Conservation (phyloP, 768 basidiomycete genomes). For the Leccinum longicurvipes region DNA sequence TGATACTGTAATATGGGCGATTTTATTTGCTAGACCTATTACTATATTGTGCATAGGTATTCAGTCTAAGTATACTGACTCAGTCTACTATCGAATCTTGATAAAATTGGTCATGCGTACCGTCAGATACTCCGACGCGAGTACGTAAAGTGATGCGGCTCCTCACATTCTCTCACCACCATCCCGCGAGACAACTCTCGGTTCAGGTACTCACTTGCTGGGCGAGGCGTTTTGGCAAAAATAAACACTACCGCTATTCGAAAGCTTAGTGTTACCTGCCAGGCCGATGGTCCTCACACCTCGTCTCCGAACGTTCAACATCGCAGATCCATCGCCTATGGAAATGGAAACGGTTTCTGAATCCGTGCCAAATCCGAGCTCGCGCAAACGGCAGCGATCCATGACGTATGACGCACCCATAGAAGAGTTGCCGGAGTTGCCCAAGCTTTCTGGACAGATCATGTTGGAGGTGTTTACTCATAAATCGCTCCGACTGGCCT, state of each 20-base stretch:
- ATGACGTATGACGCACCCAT: slow-evolving; percentile 27
- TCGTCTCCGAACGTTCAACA: slow-evolving; percentile 35
- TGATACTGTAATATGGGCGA: slow-evolving; percentile 12
- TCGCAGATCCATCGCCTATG: slow-evolving; percentile 32
- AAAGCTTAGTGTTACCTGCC: slow-evolving; percentile 11
- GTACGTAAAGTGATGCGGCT: slow-evolving; percentile 26
- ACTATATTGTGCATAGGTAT: slow-evolving; percentile 5
- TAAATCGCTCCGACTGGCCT: slow-evolving; percentile 50
- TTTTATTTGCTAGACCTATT: slow-evolving; percentile 9
- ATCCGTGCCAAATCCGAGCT: slow-evolving; percentile 21
- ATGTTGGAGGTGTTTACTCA: slow-evolving; percentile 72
- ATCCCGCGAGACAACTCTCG: slow-evolving; percentile 13
- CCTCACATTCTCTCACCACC: slow-evolving; percentile 26
- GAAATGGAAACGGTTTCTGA: slow-evolving; percentile 29
- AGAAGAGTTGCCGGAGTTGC: slow-evolving; percentile 42
- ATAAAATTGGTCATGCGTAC: too few relatives aligned
- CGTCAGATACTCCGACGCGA: slow-evolving; percentile 14
- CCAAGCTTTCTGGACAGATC: slow-evolving; percentile 49
- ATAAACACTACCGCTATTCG: slow-evolving; percentile 15
- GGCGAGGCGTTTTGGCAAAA: slow-evolving; percentile 17
- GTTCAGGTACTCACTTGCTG: slow-evolving; percentile 14
- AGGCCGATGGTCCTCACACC: slow-evolving; percentile 34
- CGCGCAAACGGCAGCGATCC: slow-evolving; percentile 40
- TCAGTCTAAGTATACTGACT: neutral
- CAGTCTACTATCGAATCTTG: neutral